These are phyloP conservation scores for Leccinum subatratum DNA, from an alignment of 1,284 basidiomycete species.

Conservation along the genomic window DNA sequence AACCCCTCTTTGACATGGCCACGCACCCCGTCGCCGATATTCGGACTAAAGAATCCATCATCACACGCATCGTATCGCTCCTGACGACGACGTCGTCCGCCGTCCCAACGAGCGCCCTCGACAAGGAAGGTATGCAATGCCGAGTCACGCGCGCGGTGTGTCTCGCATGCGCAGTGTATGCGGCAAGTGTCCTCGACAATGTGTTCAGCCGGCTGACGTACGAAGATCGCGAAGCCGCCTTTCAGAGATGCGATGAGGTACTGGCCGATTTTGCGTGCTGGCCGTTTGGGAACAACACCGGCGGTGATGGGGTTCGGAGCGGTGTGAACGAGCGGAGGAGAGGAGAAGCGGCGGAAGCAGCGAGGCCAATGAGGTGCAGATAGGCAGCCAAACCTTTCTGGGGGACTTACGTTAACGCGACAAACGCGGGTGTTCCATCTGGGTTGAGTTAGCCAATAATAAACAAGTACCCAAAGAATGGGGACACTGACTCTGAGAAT, in stretches of 20 bases:
- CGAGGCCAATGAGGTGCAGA: conserved; percentile 25
- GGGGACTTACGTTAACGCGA: conserved; percentile 54
- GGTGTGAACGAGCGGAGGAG: conserved; percentile 34
- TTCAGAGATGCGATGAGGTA: conserved; percentile 58
- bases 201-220: conserved; percentile 83
- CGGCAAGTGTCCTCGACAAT: conserved; percentile 92
- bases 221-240: conserved; percentile 87
- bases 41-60: conserved; percentile 80
- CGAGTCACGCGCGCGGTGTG: conserved; percentile 77
- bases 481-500: conserved; percentile 27
- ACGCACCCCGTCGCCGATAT: conserved; percentile 93
- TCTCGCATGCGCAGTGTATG: conserved; percentile 83
- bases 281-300: conserved; percentile 69
- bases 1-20: conserved; percentile 91
- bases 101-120: conserved; percentile 59
- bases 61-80: conserved; percentile 70
- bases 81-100: conserved; percentile 83
- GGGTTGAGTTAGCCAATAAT: conserved; percentile 7
- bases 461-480: conserved; percentile 15
- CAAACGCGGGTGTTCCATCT: conserved; percentile 65
- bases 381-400: neutral
- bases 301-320: conserved; percentile 12
- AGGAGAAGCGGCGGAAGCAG: conserved; percentile 27
- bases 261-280: conserved; percentile 78
- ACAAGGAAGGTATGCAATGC: conserved; percentile 75